Conservation (phyloP, 305 asterid species). For the Fraxinus sp. region DNA sequence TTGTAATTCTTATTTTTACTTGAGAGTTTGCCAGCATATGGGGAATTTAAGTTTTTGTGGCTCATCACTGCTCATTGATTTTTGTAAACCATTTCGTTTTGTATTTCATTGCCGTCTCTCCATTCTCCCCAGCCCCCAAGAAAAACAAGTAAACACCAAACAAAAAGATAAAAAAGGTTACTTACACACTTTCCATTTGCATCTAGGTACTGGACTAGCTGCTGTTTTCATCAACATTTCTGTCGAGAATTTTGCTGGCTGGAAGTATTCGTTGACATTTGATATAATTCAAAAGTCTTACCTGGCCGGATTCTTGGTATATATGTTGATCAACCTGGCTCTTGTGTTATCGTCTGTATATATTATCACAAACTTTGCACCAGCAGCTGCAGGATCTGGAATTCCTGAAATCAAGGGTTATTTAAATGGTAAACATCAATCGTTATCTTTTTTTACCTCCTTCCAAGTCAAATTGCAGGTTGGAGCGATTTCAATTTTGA, state of each 20-base stretch:
- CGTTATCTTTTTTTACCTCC: not conserved
- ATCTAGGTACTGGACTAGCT: conserved; percentile 88
- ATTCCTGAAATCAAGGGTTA: conserved; percentile 99
- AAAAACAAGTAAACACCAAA: not conserved
- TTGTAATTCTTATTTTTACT: not conserved
- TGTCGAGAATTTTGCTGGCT: conserved; percentile 97
- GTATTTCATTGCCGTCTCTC: not conserved
- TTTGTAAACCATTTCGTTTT: not conserved
- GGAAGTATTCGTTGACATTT: conserved; percentile 95
- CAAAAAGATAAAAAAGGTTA: not conserved
- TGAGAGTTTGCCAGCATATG: not conserved
- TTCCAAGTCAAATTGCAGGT: not conserved
- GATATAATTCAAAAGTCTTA: conserved; percentile 88
- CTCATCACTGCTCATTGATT: not conserved
- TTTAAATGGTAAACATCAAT: conserved; percentile 61
- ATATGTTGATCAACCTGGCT: conserved; percentile 77
- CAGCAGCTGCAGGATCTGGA: conserved; percentile 99
- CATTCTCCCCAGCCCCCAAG: not conserved
- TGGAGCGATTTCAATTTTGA: conserved; percentile 7
- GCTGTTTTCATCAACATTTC: conserved; percentile 95
- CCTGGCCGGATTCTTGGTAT: conserved; percentile 81
- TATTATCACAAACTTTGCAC: conserved; percentile 82
- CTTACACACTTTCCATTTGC: conserved; percentile 19
- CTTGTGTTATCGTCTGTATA: conserved; percentile 85
- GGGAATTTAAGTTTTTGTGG: not conserved